phyloP scores from a whole-genome alignment of 192 early-diverging fungal genomes.

The Paraglomus brasilianum region DNA sequence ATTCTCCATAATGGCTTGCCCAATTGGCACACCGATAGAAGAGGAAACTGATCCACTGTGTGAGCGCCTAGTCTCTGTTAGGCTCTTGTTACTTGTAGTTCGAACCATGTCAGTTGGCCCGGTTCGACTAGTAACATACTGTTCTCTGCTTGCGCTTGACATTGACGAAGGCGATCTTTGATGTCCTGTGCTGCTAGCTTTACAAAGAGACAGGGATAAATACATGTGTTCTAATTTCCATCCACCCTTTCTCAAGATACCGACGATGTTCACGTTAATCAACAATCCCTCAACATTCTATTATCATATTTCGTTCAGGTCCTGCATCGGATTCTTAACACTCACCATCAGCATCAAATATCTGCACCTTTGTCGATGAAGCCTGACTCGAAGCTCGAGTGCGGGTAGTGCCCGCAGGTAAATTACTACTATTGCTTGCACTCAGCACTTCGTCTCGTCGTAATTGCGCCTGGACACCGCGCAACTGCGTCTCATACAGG shows the following conservation, averaged over 20 bases:
- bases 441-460: conserved; percentile 35
- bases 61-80: neutral
- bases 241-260: no score
- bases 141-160: conserved; percentile 21
- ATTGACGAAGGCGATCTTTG: conserved; percentile 16
- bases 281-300: no score
- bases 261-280: no score
- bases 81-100: conserved; percentile 6
- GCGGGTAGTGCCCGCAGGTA: conserved; percentile 6
- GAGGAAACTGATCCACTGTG: conserved; percentile 18
- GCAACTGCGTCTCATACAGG: conserved; percentile 57
- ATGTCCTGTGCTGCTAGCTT: neutral
- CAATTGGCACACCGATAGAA: neutral
- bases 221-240: no score
- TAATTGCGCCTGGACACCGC: conserved; percentile 43
- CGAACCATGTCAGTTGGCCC: conserved; percentile 6
- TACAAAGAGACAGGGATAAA: no score
- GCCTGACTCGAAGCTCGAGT: conserved; percentile 26
- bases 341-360: neutral
- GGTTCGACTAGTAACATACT: neutral
- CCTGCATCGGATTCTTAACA: neutral
- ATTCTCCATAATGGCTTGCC: neutral
- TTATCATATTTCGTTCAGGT: neutral
- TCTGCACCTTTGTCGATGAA: conserved; percentile 7
- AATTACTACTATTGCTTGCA: conserved; percentile 17